Evolutionary conservation across 305 asterid genomes (phyloP), one percentile per base, ranked within the genome.

Genomic region (Solanum hybrid): DNA sequence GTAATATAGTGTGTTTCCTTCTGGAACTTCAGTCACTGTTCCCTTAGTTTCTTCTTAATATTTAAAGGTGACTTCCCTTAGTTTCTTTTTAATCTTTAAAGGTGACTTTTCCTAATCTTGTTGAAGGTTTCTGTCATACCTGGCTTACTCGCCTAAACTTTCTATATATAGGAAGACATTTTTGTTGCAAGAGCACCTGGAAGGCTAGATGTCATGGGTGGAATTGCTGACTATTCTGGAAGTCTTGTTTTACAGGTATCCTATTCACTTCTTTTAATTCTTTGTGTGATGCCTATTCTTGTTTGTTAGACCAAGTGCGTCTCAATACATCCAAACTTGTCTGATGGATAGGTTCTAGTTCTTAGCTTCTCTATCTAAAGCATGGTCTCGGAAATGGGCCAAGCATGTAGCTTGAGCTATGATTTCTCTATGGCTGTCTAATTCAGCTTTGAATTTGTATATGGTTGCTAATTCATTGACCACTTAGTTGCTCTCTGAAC

Each of bases 141-240:
- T 85, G 46, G 88, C 75, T 51, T 51, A 51, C 76, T 51, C 4
- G 3, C 75, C 88, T 51, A 31, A 33, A 81, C 36, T 39, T 79
- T 88, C 71, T 80, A 75, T 57, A 16, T 89, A 57, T 42, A 97
- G 99, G 99, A 98, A 91, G 99, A 97, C 89, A 93, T 98, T 74
- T 95, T 92, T 90, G 99, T 98, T 91, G 90, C 99, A 40, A 96
- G 99, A 93, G 99, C 99, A 80, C 99, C 99, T 91, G 99, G 99
- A 93, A 95, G 99, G 92, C 93, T 98, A 88, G 99, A 98, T 90
- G 99, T 98, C 87, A 97, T 98, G 98, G 99, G 99, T 86, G 99
- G 99, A 90, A 97, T 98, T 91, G 99, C 99, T 31, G 99, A 98
- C 93, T 98, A 98, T 92, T 98, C 99, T 61, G 99, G 99, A 88